These are phyloP conservation scores for Haplosporangium sp. DNA, from an alignment of 371 early-diverging fungal genomes.

Conservation along the genomic window DNA sequence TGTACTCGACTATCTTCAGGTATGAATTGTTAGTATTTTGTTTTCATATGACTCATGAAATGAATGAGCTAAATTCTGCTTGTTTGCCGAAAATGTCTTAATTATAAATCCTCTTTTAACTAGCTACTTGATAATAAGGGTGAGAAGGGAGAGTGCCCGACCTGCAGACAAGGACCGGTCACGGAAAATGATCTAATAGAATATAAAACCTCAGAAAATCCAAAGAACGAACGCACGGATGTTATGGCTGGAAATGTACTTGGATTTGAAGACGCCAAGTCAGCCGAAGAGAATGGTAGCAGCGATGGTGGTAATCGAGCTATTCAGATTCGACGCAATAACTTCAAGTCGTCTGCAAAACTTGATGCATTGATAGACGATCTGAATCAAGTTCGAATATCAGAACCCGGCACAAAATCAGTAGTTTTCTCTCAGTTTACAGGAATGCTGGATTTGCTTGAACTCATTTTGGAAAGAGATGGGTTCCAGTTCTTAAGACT, in stretches of 20 bases:
- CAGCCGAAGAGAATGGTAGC: conserved; percentile 2
- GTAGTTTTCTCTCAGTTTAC: conserved; percentile 93
- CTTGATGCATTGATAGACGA: conserved; percentile 68
- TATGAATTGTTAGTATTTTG: conserved; percentile 6
- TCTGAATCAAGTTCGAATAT: conserved; percentile 44
- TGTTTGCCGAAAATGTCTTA: background rate
- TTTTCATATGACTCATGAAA: background rate
- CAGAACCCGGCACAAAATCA: conserved; percentile 53
- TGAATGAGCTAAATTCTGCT: background rate
- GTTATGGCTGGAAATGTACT: conserved; percentile 38
- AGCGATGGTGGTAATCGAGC: conserved; percentile 13
- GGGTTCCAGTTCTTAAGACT: conserved; percentile 68
- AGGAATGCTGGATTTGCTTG: conserved; percentile 73
- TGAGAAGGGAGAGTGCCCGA: conserved; percentile 69
- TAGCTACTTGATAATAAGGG: conserved; percentile 68
- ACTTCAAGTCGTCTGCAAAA: conserved; percentile 71
- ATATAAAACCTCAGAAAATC: conserved; percentile 42
- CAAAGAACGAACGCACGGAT: conserved; percentile 19
- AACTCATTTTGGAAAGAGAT: conserved; percentile 63
- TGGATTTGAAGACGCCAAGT: background rate
- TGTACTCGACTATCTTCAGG: conserved; percentile 69
- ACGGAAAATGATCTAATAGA: conserved; percentile 65
- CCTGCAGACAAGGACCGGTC: conserved; percentile 67
- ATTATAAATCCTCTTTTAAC: background rate
- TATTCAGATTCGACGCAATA: conserved; percentile 58